A percentile compares a stretch with the other conserved stretches of the same genome.
Evolutionary conservation across 495 filamentous ascomycete genomes (phyloP).

Genomic region (Jackrogersella minutella): DNA sequence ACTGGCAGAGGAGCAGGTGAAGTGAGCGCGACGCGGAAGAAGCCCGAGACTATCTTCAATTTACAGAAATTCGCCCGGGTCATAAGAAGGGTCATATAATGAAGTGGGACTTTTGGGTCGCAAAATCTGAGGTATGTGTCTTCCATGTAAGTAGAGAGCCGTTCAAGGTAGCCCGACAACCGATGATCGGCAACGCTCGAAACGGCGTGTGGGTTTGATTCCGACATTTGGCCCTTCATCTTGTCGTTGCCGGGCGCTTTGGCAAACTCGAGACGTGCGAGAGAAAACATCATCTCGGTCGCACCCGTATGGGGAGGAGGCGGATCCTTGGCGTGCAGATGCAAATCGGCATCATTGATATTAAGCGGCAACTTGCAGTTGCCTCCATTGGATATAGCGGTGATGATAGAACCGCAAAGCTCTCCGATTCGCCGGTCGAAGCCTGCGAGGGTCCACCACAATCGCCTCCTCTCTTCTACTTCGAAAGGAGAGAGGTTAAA

Average conservation of each 20-base stretch:
- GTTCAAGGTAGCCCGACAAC: conserved; percentile 59
- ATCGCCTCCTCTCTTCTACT: conserved; percentile 69
- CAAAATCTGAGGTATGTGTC: conserved; percentile 67
- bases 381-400: conserved; percentile 57
- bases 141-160: conserved; percentile 64
- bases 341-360: conserved; percentile 65
- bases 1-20: conserved; percentile 43
- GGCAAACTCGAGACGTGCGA: conserved; percentile 59
- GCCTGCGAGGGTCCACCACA: conserved; percentile 77
- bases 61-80: conserved; percentile 60
- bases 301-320: conserved; percentile 53
- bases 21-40: conserved; percentile 42
- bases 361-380: conserved; percentile 62
- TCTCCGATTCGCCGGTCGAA: conserved; percentile 71
- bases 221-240: conserved; percentile 50
- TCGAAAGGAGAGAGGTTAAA: conserved; percentile 72
- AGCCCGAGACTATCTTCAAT: conserved; percentile 47
- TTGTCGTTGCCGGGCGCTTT: conserved; percentile 54
- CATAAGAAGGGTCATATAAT: conserved; percentile 60
- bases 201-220: conserved; percentile 50
- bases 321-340: conserved; percentile 54
- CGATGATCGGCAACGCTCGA: conserved; percentile 56
- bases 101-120: conserved; percentile 68
- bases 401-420: conserved; percentile 70
- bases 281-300: conserved; percentile 61